These are phyloP conservation scores for Apophysomyces elegans DNA, from an alignment of 371 early-diverging fungal genomes.

Conservation along the genomic window DNA sequence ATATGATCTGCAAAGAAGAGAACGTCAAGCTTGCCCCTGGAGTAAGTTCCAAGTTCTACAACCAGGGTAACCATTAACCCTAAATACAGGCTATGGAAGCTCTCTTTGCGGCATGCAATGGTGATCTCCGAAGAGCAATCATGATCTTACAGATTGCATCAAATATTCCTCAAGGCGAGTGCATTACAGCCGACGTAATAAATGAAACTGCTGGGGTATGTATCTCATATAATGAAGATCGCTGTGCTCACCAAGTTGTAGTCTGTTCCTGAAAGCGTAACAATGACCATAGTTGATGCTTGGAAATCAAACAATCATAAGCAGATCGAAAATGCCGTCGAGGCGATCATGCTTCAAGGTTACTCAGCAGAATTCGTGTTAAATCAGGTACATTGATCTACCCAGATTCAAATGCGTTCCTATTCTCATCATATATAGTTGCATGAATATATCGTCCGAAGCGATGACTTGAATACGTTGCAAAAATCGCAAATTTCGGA, in stretches of 20 bases:
- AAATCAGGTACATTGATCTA: slow-evolving; percentile 51
- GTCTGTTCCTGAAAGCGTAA: slow-evolving; percentile 64
- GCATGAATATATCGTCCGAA: slow-evolving; percentile 63
- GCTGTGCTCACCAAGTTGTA: slow-evolving; percentile 18
- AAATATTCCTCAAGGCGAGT: slow-evolving; percentile 54
- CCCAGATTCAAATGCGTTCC: background rate
- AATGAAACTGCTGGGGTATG: slow-evolving; percentile 84
- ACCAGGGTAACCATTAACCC: background rate
- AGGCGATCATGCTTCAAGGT: slow-evolving; percentile 66
- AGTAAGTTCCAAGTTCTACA: slow-evolving; percentile 25
- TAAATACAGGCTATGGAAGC: slow-evolving; percentile 64
- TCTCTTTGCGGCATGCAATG: slow-evolving; percentile 81
- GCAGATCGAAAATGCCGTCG: slow-evolving; percentile 52
- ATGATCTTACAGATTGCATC: slow-evolving; percentile 90
- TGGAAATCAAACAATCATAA: slow-evolving; percentile 48
- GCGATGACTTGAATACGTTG: slow-evolving; percentile 60
- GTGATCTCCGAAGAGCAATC: slow-evolving; percentile 93
- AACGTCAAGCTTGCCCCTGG: slow-evolving; percentile 54
- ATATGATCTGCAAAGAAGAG: slow-evolving; percentile 74
- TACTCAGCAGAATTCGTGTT: slow-evolving; percentile 80
- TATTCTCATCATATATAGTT: slow-evolving; percentile 32
- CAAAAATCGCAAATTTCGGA: slow-evolving; percentile 75
- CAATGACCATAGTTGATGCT: slow-evolving; percentile 58
- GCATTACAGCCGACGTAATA: slow-evolving; percentile 63
- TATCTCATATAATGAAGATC: background rate